Base-by-base conservation (phyloP, 306 rosid genomes). In the Acacia melanoxylon region DNA sequence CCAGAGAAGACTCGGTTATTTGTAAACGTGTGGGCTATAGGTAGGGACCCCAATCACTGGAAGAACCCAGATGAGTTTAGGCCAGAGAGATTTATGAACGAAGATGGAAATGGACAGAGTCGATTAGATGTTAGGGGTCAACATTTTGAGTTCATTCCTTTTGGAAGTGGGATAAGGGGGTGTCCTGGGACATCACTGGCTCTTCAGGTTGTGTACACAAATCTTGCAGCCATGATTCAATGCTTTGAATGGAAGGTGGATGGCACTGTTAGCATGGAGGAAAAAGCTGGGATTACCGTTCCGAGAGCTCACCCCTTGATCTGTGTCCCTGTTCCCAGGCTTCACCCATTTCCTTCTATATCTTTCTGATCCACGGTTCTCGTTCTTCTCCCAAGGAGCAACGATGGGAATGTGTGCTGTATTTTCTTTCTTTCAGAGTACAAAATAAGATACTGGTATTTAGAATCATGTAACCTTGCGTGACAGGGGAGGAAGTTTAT, bases 141-240 rank as follows among this genome's bases (percentile, higher is more conserved):
- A 0, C 79, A 87, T 81, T 91, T 80, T 41, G 80, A 91, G 8
- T 46, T 89, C 3, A 35, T 93, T 71, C 93, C 97, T 40, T 93
- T 93, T 79, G 97, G 96, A 52, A 90, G 89, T 77, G 92, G 97
- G 51, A 88, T 90, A 87, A 92, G 94, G 82, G 84, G 78, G 5
- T 90, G 92, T 10, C 92, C 92, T 42, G 91, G 89, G 63, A 78
- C 77, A 4, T 86, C 94, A 10, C 74, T 90, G 2, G 92, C 88
- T 0, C 24, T 89, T 41, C 84, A 84, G 10, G 58, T 87, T 70
- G 83, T 86, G 49, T 89, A 84, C 10, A 80, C 91, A 25, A 86
- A 79, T 13, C 78, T 92, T 0, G 94, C 83, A 11, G 81, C 85
- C 2, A 66, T 92, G 85, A 68, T 90, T 86, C 97, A 90, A 25